phyloP scores from a whole-genome alignment of 352 stramenopile species.

The Phytopythium mirpurense region DNA sequence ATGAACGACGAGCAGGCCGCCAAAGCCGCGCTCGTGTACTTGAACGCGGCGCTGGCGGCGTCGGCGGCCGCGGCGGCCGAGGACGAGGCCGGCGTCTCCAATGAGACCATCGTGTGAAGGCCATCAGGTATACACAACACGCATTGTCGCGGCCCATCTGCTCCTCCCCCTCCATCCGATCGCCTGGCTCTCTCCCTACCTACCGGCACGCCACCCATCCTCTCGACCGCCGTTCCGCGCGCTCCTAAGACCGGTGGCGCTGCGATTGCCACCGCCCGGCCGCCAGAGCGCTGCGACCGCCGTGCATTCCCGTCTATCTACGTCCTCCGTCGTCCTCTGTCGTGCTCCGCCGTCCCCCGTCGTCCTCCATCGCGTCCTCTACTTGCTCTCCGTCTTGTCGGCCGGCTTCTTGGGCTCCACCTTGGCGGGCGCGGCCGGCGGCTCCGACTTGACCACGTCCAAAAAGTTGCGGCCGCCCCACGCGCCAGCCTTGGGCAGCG shows the following conservation, averaged over 20 bases:
- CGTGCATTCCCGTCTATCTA: constrained; percentile 10
- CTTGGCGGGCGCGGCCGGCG: constrained; percentile 33
- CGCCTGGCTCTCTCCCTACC: constrained; percentile 3
- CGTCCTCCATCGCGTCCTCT: too few species aligned
- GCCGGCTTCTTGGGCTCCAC: constrained; percentile 16
- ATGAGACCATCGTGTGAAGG: constrained; percentile 41
- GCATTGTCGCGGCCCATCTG: background rate
- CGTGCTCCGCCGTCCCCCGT: background rate
- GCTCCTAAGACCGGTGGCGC: background rate
- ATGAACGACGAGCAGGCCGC: constrained; percentile 70
- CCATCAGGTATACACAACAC: background rate
- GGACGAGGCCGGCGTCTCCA: constrained; percentile 33
- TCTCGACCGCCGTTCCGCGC: constrained; percentile 1
- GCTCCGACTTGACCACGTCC: constrained; percentile 80
- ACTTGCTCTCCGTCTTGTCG: constrained; percentile 12
- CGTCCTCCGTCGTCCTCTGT: too few species aligned
- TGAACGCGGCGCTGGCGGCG: constrained; percentile 56
- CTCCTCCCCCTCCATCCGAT: background rate
- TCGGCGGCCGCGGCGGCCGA: constrained; percentile 1
- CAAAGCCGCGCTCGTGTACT: constrained; percentile 66
- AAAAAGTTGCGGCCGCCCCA: constrained; percentile 82
- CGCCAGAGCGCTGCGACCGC: constrained; percentile 9
- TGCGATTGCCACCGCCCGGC: background rate
- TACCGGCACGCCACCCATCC: constrained; percentile 1
- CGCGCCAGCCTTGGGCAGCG: constrained; percentile 56